Evolutionary conservation across 2,329 filamentous ascomycete species (phyloP).

Genomic region (Exserohilum turcica): DNA sequence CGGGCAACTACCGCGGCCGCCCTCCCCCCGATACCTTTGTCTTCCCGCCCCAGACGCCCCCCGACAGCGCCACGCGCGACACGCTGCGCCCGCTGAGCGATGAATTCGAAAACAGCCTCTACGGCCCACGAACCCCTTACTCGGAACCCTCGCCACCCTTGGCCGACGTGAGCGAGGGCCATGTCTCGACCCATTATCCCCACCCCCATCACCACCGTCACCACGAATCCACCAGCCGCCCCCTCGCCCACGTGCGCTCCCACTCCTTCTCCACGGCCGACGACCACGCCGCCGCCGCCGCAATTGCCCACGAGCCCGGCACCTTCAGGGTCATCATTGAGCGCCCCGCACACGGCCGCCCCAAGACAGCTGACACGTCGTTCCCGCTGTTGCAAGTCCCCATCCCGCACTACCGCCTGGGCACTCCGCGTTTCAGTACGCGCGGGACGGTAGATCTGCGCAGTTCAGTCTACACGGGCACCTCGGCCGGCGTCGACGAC

Average conservation of each 20-base stretch:
- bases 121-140: conserved; percentile 41
- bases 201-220: not conserved
- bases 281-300: conserved; percentile 58
- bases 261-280: conserved; percentile 79
- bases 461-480: conserved; percentile 74
- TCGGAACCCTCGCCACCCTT: conserved; percentile 34
- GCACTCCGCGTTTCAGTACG: conserved; percentile 78
- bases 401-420: conserved; percentile 84
- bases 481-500: conserved; percentile 69
- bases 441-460: conserved; percentile 77
- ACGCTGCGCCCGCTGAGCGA: conserved; percentile 40
- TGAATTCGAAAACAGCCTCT: conserved; percentile 45
- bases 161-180: conserved; percentile 20
- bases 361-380: conserved; percentile 66
- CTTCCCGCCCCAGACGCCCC: conserved; percentile 48
- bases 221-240: conserved; percentile 23
- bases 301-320: conserved; percentile 62
- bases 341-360: conserved; percentile 64
- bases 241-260: conserved; percentile 56
- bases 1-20: conserved; percentile 42
- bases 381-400: conserved; percentile 69
- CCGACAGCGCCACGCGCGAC: conserved; percentile 45
- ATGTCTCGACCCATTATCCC: conserved; percentile 16
- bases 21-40: conserved; percentile 45
- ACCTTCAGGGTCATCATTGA: conserved; percentile 83